These are phyloP conservation scores for Pichia sp. DNA, from an alignment of 1,139 yeast species.

Conservation along the genomic window DNA sequence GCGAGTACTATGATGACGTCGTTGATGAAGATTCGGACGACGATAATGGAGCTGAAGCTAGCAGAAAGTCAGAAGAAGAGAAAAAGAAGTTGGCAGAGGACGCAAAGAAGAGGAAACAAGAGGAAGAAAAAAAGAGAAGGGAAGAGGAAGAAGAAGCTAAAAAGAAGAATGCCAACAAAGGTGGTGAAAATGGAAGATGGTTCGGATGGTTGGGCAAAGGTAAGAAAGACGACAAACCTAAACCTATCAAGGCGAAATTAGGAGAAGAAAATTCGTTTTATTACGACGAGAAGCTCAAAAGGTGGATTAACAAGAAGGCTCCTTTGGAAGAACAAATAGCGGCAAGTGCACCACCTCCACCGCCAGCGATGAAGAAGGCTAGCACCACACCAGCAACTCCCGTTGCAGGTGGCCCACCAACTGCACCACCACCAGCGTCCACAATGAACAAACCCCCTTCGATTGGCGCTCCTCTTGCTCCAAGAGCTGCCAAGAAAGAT, in stretches of 20 bases:
- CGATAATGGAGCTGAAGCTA: constrained; percentile 30
- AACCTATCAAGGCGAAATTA: constrained; percentile 79
- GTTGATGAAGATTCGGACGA: constrained; percentile 36
- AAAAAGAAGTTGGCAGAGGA: constrained; percentile 23
- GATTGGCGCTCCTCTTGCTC: neutral
- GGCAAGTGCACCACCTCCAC: constrained; percentile 25
- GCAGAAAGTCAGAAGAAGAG: constrained; percentile 25
- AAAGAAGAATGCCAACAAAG: neutral
- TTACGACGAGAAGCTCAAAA: constrained; percentile 77
- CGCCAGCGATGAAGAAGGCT: constrained; percentile 23
- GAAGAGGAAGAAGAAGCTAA: constrained; percentile 20
- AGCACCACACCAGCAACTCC: neutral
- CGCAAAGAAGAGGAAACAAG: constrained; percentile 13
- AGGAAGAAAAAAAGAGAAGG: constrained; percentile 23
- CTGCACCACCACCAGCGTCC: neutral
- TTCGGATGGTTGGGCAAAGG: constrained; percentile 45
- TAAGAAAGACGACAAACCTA: constrained; percentile 48
- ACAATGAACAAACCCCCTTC: constrained; percentile 6
- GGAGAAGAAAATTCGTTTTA: constrained; percentile 75
- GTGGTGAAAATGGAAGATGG: constrained; percentile 38
- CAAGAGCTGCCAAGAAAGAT: constrained; percentile 22
- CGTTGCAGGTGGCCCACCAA: no score
- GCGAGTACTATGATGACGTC: constrained; percentile 41
- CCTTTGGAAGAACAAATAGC: constrained; percentile 60
- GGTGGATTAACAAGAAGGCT: constrained; percentile 80